Evolutionary conservation across 768 basidiomycete species (phyloP), one percentile per base, ranked within the genome.

Genomic region (Rhizopogon sp.): DNA sequence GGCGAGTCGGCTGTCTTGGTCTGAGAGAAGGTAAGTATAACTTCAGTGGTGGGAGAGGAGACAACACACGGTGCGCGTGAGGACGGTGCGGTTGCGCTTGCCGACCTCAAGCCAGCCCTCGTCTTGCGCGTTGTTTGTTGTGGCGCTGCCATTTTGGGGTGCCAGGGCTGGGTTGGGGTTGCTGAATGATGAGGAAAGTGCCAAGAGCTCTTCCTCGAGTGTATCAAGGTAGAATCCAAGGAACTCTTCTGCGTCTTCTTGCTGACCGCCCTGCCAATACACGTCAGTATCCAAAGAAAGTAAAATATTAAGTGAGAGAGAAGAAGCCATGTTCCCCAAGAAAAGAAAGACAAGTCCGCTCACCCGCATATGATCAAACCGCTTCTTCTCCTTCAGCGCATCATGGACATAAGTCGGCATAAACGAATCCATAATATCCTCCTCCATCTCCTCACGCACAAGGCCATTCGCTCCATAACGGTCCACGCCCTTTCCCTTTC

Each of bases 191-290:
- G 82, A 74, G 6, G 83, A 70, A n/a, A 96, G 71, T 3, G 78
- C 76, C 3, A 91, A 72, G 10, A 98, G 67, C 72, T 98, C 96
- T 67, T 99, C 96, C 68, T 96, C 93, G 5, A 99, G 74, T 0
- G 93, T 90, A 62, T 98, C 93, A 25, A 98, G 77, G 72, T 92
- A 96, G 73, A 97, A 98, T 3, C 96, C 96, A n/a, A 98, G 76
- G 70, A 97, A 98, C 70, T 99, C 96, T 70, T 99, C 95, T 9
- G 95, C 96, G 56, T 99, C 96, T 68, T 99, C 96, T 72, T 99
- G 96, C 56, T 93, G 90, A 0, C 94, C 94, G 39, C 90, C 84
- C 82, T 93, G 16, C n/a, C 20, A 60, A 45, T 5, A 33, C 58
- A 53, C 39, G 42, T 62, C 51, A 8, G 17, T 50, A 13, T 47